Evolutionary conservation across 1,284 basidiomycete species (phyloP), one percentile per base, ranked within the genome.

Genomic region (Apiotrichum gamsii): DNA sequence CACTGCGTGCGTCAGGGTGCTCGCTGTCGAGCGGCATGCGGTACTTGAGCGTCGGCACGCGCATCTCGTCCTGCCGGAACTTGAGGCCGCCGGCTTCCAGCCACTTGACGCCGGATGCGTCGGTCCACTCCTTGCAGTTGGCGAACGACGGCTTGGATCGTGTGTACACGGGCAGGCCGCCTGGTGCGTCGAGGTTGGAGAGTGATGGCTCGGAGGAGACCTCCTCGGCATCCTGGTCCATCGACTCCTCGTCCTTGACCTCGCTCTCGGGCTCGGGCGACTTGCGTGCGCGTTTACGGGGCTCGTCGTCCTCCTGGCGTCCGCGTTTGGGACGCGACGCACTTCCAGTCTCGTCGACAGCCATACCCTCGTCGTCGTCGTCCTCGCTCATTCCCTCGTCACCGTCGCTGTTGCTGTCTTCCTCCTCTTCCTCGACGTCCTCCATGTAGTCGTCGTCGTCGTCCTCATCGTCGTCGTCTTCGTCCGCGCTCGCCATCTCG

Each of bases 1-100:
- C 50, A 9, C 32, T 30, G 4, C 44, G 45, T n/a, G 54, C 48
- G 20, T 56, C 54, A 4, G 54, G 54, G 24, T 56, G 54, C 39
- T 52, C 50, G 10, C 41, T 45, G 39, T 56, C 54, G 6, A 34
- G 33, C 16, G 54, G 54, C 54, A 56, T 56, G 3, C 19, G 19
- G 39, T 52, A 56, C 47, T 56, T 56, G 33, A 38, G 38, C 8
- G 44, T 34, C n/a, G 44, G 30, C 23, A 52, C 24, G 31, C 47
- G 50, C 5, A 52, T 41, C 15, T 52, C 47, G 4, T 45, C 50
- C n/a, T 40, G 42, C 8, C 54, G 47, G 33, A 28, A 50, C 25
- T 34, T 19, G 10, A 30, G 20, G 2, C 40, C 53, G n/a, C 23
- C 24, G 3, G 54, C 24, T 8, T 16, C 16, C 34, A 52, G 31